phyloP scores from a whole-genome alignment of 2,329 filamentous ascomycete genomes.

The Apiospora pterosperma region DNA sequence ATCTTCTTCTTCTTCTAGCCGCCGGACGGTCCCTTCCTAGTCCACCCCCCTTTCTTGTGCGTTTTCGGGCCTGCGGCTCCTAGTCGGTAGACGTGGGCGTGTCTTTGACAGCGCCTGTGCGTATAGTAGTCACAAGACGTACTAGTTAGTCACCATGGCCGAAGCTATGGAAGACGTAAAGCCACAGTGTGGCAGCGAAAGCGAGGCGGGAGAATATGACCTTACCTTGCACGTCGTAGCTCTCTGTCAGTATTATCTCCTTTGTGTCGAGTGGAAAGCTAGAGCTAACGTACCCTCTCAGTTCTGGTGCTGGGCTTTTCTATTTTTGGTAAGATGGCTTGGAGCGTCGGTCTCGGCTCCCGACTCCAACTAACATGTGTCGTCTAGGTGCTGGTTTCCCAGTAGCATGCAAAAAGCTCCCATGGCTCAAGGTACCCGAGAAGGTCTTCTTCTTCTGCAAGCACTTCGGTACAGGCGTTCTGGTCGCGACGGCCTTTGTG shows the following conservation, averaged over 20 bases:
- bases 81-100: not conserved
- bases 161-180: constrained; percentile 28
- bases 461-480: constrained; percentile 67
- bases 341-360: not conserved
- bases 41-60: not conserved
- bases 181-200: constrained; percentile 36
- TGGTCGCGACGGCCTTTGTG: constrained; percentile 71
- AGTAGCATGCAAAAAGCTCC: constrained; percentile 52
- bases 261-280: not conserved
- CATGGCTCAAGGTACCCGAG: constrained; percentile 54
- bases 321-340: constrained; percentile 29
- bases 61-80: too few species aligned
- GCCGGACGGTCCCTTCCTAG: not conserved
- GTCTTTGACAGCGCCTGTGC: not conserved
- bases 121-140: not conserved
- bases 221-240: constrained; percentile 36
- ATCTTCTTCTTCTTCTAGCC: constrained; percentile 11
- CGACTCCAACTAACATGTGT: constrained; percentile 9
- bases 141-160: constrained; percentile 19
- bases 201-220: constrained; percentile 37
- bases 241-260: constrained; percentile 31
- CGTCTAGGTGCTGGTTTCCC: constrained; percentile 46
- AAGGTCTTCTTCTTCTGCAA: constrained; percentile 60
- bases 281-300: constrained; percentile 16
- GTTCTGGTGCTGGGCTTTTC: constrained; percentile 39